Evolutionary conservation across 352 stramenopile genomes (phyloP).

Genomic region (Phytophthora colocasiae): DNA sequence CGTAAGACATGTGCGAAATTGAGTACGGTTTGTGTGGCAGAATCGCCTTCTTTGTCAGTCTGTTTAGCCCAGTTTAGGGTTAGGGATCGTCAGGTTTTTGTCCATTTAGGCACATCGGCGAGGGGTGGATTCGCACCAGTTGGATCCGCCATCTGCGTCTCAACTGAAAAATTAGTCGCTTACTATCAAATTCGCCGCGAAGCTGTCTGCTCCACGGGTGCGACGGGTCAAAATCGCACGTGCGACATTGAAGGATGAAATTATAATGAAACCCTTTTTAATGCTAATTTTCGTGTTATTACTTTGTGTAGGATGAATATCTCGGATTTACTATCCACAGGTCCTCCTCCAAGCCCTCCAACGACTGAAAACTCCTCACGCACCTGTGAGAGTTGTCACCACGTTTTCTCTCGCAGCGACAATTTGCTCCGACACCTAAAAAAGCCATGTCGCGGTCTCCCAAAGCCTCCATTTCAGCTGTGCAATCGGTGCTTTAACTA

Average conservation of each 20-base stretch:
- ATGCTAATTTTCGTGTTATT: neutral
- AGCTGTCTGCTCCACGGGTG: neutral
- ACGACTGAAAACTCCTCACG: neutral
- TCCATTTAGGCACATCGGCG: no score
- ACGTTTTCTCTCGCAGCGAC: neutral
- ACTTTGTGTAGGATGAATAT: neutral
- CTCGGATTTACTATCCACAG: neutral
- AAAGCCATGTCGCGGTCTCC: neutral
- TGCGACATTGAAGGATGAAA: neutral
- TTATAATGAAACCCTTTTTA: neutral
- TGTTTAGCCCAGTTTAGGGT: no score
- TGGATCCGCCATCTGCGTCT: neutral
- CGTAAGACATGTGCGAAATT: no score
- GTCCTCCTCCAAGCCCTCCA: neutral
- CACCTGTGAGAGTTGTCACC: neutral
- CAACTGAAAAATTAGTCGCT: neutral
- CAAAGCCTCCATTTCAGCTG: neutral
- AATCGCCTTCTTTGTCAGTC: no score
- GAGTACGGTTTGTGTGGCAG: no score
- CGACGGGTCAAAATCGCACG: neutral
- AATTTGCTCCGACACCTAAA: neutral
- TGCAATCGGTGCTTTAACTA: neutral
- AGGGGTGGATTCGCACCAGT: neutral
- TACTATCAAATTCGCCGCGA: neutral
- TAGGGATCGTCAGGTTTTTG: no score